Base-by-base conservation (phyloP, 352 stramenopile species). In the Poterioochromonas sp. region DNA sequence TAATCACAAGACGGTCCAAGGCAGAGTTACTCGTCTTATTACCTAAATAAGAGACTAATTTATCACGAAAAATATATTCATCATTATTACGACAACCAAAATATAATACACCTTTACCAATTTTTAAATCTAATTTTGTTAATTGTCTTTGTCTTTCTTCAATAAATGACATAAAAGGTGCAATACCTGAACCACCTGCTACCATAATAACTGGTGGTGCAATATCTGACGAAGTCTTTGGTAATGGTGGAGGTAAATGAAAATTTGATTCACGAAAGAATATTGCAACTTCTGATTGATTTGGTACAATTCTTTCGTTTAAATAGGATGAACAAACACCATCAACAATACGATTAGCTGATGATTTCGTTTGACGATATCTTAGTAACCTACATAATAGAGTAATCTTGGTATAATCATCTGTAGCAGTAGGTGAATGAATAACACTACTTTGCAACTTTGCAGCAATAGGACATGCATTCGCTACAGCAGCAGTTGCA, bases 221-320 rank as follows among this genome's bases (percentile, higher is more conserved):
- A 37, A 40, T 40, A 68, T 68, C 26, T 26, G 26, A 15, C 15
- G 47, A 26, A 15, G 47, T 58, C 47, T 26, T 26, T 26, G 47
- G 47, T 15, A 58, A 15, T 26, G 47, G 47, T 5, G 58, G 26
- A 20, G 58, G 58, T 34, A 68, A 37, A 68, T 34, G 58, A 40
- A 68, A 68, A 68, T 35, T 34, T 20, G 58, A 68, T 40, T 68
- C 26, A n/a, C 58, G 15, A 37, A 37, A 35, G 29, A 68, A 68
- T 40, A 68, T 39, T 40, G 47, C 47, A 15, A 58, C 47, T 58
- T 58, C 47, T 58, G 47, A 58, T 58, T 15, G 15, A 26, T 58
- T 58, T 15, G 47, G 47, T 58, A 58, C 47, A 15, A 58, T 26
- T 58, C 47, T 15, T 58, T 58, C 47, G 26, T 58, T 58, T 15